Evolutionary conservation across 1,284 basidiomycete genomes (phyloP).

Genomic region (Meira miltonrushii): DNA sequence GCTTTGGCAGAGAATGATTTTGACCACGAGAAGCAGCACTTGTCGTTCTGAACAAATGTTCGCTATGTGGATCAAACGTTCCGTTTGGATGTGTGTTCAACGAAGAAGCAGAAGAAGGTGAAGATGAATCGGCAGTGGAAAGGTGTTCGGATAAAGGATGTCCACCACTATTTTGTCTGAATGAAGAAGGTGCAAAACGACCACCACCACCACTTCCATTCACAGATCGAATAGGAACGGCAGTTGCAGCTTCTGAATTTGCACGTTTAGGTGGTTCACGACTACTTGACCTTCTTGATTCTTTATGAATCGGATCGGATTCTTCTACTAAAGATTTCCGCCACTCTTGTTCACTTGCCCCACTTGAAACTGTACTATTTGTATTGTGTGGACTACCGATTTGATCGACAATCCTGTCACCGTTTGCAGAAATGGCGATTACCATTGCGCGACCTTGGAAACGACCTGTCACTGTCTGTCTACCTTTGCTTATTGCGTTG

Average conservation of each 20-base stretch:
- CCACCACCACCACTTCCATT: not conserved
- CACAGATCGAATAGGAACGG: not conserved
- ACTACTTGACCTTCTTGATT: not conserved
- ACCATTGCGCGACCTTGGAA: no score
- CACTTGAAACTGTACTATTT: slow-evolving; percentile 4
- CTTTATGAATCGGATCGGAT: not conserved
- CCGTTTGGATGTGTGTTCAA: not conserved
- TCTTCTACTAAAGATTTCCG: not conserved
- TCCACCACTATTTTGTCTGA: not conserved
- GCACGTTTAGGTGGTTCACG: not conserved
- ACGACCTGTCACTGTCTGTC: no score
- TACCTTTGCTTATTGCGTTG: no score
- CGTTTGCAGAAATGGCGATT: no score
- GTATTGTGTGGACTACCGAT: not conserved
- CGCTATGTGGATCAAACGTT: not conserved
- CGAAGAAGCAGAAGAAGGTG: slow-evolving; percentile 1
- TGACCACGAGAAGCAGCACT: not conserved
- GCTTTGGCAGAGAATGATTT: not conserved
- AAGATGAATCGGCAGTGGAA: not conserved
- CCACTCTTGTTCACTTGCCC: slow-evolving; percentile 6
- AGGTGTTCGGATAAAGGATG: not conserved
- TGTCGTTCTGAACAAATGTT: not conserved
- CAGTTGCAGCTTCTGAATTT: not conserved
- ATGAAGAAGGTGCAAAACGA: not conserved
- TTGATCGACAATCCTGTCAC: no score